Evolutionary conservation across 2,329 filamentous ascomycete species (phyloP).

Genomic region (Phialocephala sp.): DNA sequence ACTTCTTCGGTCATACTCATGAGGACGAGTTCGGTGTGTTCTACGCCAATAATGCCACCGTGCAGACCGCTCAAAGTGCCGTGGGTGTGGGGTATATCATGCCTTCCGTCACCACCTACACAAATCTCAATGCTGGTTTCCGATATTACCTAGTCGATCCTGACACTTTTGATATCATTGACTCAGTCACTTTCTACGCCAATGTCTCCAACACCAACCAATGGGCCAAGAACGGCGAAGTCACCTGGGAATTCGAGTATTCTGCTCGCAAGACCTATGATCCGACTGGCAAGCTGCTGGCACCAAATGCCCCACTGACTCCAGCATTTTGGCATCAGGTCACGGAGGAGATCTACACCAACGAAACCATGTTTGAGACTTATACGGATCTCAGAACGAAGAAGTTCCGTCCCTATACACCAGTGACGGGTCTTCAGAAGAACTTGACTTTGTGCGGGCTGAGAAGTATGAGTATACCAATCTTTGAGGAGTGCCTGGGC

Average conservation of each 20-base stretch:
- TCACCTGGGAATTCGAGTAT: slow-evolving; percentile 15
- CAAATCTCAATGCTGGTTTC: slow-evolving; percentile 16
- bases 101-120: slow-evolving; percentile 11
- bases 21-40: slow-evolving; percentile 12
- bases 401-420: slow-evolving; percentile 11
- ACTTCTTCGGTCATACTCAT: slow-evolving; percentile 16
- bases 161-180: slow-evolving; percentile 14
- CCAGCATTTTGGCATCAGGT: slow-evolving; percentile 17
- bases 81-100: slow-evolving; percentile 10
- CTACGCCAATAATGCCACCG: slow-evolving; percentile 10
- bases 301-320: slow-evolving; percentile 4
- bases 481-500: slow-evolving; percentile 14
- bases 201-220: slow-evolving; percentile 15
- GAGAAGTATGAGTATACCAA: slow-evolving; percentile 12
- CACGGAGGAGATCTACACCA: slow-evolving; percentile 11
- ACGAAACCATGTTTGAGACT: slow-evolving; percentile 9
- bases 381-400: slow-evolving; percentile 13
- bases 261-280: slow-evolving; percentile 14
- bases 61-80: slow-evolving; percentile 7
- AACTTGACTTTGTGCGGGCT: slow-evolving; percentile 14
- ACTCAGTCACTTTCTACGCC: slow-evolving; percentile 17
- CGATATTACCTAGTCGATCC: slow-evolving; percentile 16
- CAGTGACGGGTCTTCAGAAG: background rate
- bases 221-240: slow-evolving; percentile 8
- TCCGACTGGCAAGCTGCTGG: background rate